Base-by-base conservation (phyloP, 352 stramenopile species). In the Peronospora belbahrii region DNA sequence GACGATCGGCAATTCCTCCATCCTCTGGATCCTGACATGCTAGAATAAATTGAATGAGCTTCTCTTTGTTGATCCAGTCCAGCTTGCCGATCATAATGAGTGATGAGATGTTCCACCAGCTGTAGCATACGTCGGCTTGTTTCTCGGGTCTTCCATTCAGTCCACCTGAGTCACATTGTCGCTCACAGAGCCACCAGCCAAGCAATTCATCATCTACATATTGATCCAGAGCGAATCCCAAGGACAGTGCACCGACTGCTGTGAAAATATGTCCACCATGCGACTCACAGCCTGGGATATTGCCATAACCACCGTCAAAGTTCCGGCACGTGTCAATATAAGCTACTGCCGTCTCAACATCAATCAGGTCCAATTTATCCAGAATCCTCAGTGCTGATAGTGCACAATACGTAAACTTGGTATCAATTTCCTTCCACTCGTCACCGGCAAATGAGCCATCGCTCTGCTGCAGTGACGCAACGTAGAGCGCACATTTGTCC, bases 111-210 rank as follows among this genome's bases (percentile, higher is more conserved):
- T 98, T 98, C 97, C 97, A 99, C 96, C 97, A 99, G 47, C 88
- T 98, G 67, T 99, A 99, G 67, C 96, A 99, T 33, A 99, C 95
- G 67, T 99, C 97, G 0, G 96, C 93, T 54, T 99, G 96, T 80
- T 99, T 99, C 74, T 99, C 97, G 0, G 96, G 96, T 28, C 96
- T 73, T 6, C 97, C 97, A 61, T 99, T 99, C 19, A 94, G 63
- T 6, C 83, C 80, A 22, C 80, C 81, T 7, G 79, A 94, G 67
- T 99, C 97, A 65, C 95, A 98, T 64, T 99, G 96, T 34, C 97
- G 77, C 67, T 99, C 95, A 42, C 87, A 94, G 9, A 99, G 79
- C 95, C 95, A 98, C 94, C 95, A 98, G 1, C 85, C 86, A 2
- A 98, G 74, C 22, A 97, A 52, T 55, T 98, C 88, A 24, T 77